A percentile compares a stretch with the other conserved stretches of the same genome.
Evolutionary conservation across 371 early-diverging fungal genomes (phyloP).

Genomic region (Rhizopus arrhizus): DNA sequence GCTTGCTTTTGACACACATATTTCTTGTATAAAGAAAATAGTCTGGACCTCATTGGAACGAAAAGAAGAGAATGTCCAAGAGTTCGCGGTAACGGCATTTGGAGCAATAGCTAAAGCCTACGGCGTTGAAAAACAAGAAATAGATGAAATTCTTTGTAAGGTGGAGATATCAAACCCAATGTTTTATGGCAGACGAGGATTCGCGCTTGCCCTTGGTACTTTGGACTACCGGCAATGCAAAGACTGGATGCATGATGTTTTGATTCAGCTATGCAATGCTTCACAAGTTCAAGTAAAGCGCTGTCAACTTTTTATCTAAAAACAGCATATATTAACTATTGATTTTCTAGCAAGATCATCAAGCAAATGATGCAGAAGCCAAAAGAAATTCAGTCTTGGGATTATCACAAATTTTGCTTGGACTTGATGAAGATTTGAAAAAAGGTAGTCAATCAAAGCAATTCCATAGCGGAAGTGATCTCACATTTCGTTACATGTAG

Average conservation of each 20-base stretch:
- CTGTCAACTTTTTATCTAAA: background rate
- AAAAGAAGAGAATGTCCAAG: constrained; percentile 72
- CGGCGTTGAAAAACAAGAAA: constrained; percentile 38
- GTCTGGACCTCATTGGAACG: constrained; percentile 64
- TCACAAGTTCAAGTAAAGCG: constrained; percentile 38
- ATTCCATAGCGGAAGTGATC: background rate
- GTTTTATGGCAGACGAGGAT: constrained; percentile 64
- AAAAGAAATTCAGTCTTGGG: constrained; percentile 69
- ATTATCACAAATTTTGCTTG: constrained; percentile 45
- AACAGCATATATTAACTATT: background rate
- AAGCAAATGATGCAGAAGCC: constrained; percentile 66
- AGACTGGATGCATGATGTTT: constrained; percentile 31
- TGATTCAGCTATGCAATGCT: constrained; percentile 30
- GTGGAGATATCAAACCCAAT: constrained; percentile 38
- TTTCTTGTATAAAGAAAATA: constrained; percentile 53
- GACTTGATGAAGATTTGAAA: constrained; percentile 41
- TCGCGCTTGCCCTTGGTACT: constrained; percentile 67
- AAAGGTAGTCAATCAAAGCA: constrained; percentile 35
- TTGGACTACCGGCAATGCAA: constrained; percentile 38
- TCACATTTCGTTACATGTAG: constrained; percentile 23
- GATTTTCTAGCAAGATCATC: constrained; percentile 34
- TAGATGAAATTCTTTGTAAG: constrained; percentile 33
- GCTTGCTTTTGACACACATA: constrained; percentile 29
- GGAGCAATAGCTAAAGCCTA: constrained; percentile 49
- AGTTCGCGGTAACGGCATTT: constrained; percentile 62